phyloP scores from a whole-genome alignment of 176 grass and related monocot genomes.

The Aegilops sharonensis region DNA sequence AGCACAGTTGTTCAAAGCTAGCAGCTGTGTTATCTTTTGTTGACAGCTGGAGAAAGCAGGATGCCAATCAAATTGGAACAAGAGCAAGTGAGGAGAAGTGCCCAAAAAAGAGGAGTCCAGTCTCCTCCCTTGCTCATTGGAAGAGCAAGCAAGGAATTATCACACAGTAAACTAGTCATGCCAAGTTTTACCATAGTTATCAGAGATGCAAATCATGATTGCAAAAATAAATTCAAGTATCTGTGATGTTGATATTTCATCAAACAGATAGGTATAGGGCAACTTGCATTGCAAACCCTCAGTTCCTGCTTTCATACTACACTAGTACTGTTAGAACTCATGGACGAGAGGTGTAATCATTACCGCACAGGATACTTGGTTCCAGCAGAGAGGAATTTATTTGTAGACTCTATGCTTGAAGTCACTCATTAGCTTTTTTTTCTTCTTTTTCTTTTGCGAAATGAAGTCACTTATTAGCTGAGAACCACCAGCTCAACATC shows the following conservation, averaged over 20 bases:
- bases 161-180: background rate
- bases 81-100: background rate
- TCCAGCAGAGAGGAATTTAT: background rate
- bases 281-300: background rate
- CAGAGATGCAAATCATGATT: background rate
- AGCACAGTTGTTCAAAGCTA: background rate
- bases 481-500: background rate
- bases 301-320: background rate
- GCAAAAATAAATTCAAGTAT: background rate
- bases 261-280: background rate
- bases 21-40: background rate
- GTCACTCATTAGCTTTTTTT: background rate
- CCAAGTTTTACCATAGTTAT: background rate
- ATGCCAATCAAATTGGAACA: background rate
- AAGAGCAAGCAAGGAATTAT: background rate
- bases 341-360: background rate
- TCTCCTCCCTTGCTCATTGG: background rate
- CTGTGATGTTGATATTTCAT: background rate
- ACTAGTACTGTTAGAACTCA: background rate
- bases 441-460: too few relatives aligned
- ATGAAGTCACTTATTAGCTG: slow-evolving; percentile 2
- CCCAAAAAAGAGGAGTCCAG: background rate
- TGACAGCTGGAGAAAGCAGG: background rate
- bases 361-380: background rate
- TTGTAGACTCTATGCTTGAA: background rate